Base-by-base conservation (phyloP, 177 flowering plant genomes). In the Vitis hybrid region DNA sequence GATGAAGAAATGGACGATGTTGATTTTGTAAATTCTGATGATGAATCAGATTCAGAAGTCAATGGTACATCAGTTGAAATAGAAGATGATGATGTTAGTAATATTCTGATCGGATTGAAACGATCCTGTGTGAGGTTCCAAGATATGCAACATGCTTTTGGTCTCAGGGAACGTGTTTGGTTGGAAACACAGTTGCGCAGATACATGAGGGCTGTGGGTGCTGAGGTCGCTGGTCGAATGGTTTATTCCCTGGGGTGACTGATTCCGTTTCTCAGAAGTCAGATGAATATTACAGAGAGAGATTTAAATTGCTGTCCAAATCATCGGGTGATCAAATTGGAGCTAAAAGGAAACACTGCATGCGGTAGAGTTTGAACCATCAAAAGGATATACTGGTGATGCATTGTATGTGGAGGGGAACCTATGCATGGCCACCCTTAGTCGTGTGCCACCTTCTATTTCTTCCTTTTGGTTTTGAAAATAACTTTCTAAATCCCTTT, bases 161-260 rank as follows among this genome's bases (percentile, higher is more conserved):
- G 65, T 52, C 74, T 86, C 23, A 14, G 50, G 19, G 77, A 81
- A 14, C 72, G 78, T 72, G 69, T 65, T 17, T 75, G 55, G 69
- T 51, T 90, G 76, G 92, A 91, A 66, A 19, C 66, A 57, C 88
- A 75, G 80, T 57, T 91, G 83, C 82, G 57, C 4, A 80, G 82
- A 68, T 94, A 88, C 77, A 63, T 45, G 78, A 85, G 68, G 65
- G 90, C 73, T 10, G 97, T 92, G 52, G 98, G 98, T 13, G 45
- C 66, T n/a, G 86, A 81, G 76, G 83, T 90, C 8, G 83, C 90
- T 0, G 75, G 85, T 68, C 82, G 85, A 51, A 87, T 94, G 89
- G 82, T 88, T 26, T 90, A 85, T 78, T 79, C 78, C 23, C 81
- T 89, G 32, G 72, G 82, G 7, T 87, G 81, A 80, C 48, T 48